Base-by-base conservation (phyloP, 2,329 filamentous ascomycete species). In the Orbilia blumenaviensis region DNA sequence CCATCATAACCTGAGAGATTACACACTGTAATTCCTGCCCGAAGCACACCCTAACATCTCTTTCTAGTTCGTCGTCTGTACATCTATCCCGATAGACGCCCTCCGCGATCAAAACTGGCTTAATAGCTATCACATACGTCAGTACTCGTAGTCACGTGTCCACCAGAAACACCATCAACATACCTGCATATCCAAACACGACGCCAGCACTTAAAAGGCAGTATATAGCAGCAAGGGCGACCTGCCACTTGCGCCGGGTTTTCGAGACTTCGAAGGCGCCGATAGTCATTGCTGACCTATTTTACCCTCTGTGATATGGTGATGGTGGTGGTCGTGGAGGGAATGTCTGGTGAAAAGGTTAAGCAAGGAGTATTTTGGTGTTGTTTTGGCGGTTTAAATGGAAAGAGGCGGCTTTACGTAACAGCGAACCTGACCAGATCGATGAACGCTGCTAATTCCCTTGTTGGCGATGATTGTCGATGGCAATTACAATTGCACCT, bases 151-250 rank as follows among this genome's bases (percentile, higher is more conserved):
- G 50, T 69, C 64, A 75, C 42, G 62, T 61, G 71, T n/a, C 16
- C 18, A 48, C 25, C 1, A 23, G 36, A 38, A 41, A 58, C 27
- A 4, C 9, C 16, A 41, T n/a, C n/a, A 18, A 68, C 77, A 2
- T 62, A 78, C 77, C 80, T 12, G 92, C 92, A 82, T 92, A 96
- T 34, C 92, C 92, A 83, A 95, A 95, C 16, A 95, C 89, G 42
- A 93, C 85, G 0, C 92, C 94, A 3, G 93, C 90, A 5, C 91
- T 89, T 75, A 96, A 86, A 36, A 94, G 87, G 82, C 91, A 94
- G 81, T 91, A 92, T 9, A 92, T 79, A 0, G 92, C 88, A 4
- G 89, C 90, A 52, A 88, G 84, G 42, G 84, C 83, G n/a, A 94
- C 88, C 83, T 94, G 92, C 14, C 87, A 68, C 42, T 83, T 80